These are phyloP conservation scores for Monosporozyma aquatica DNA, from an alignment of 805 yeast genomes.

Conservation along the genomic window DNA sequence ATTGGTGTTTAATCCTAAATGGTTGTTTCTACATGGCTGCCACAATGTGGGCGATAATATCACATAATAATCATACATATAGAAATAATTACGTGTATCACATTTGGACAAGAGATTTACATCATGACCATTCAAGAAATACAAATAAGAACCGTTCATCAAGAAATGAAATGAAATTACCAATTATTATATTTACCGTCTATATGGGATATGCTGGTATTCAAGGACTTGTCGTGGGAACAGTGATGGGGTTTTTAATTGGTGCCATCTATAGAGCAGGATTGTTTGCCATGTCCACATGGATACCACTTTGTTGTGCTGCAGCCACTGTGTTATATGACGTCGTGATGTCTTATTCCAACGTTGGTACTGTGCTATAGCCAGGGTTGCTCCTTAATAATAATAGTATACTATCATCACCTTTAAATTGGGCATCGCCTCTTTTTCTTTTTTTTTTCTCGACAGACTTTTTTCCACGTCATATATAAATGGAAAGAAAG, in stretches of 20 bases:
- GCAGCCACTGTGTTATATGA: constrained; percentile 58
- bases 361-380: constrained; percentile 13
- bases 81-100: constrained; percentile 25
- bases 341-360: constrained; percentile 39
- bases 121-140: constrained; percentile 8
- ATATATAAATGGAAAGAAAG: neutral
- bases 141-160: neutral
- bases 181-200: constrained; percentile 35
- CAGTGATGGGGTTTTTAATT: constrained; percentile 64
- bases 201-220: constrained; percentile 49
- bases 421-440: constrained; percentile 1
- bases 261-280: constrained; percentile 75
- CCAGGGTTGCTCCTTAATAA: no score
- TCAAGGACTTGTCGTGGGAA: constrained; percentile 65
- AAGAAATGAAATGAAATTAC: constrained; percentile 6
- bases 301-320: constrained; percentile 88
- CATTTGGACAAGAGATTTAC: constrained; percentile 10
- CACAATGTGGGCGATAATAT: constrained; percentile 50
- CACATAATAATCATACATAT: constrained; percentile 23
- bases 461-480: no score
- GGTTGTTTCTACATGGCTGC: constrained; percentile 53
- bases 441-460: neutral
- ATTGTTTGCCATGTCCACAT: constrained; percentile 78
- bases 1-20: constrained; percentile 71
- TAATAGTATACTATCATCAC: no score